Evolutionary conservation across 1,284 basidiomycete species (phyloP).

Genomic region (Boletus mariae): DNA sequence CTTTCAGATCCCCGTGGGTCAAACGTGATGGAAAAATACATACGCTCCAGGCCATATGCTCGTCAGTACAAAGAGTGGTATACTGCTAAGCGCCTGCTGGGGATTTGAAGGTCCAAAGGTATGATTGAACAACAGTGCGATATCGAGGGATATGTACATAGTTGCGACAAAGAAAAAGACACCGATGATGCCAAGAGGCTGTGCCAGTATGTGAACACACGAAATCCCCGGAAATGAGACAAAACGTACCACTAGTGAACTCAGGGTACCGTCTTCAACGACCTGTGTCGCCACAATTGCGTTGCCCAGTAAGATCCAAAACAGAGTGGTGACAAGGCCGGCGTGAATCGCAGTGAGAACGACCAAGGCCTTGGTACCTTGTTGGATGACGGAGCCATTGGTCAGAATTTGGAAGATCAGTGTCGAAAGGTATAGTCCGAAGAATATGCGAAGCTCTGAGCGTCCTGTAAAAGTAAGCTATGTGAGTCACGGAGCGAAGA

Average conservation of each 20-base stretch:
- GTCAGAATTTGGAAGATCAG: conserved; percentile 76
- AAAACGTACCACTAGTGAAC: conserved; percentile 59
- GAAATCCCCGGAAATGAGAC: not conserved
- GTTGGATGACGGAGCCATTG: conserved; percentile 70
- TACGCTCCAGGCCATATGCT: conserved; percentile 82
- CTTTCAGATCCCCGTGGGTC: not conserved
- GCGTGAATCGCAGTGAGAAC: conserved; percentile 74
- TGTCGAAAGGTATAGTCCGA: conserved; percentile 65
- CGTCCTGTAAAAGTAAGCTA: conserved; percentile 45
- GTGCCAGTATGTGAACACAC: conserved; percentile 7
- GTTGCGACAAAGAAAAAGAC: conserved; percentile 66
- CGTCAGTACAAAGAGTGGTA: conserved; percentile 74
- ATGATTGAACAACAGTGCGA: conserved; percentile 59
- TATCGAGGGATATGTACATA: conserved; percentile 76
- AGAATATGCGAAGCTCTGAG: conserved; percentile 62
- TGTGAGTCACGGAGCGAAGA: conserved; percentile 9
- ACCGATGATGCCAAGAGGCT: conserved; percentile 64
- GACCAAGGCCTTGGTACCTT: conserved; percentile 66
- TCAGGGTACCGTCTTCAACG: conserved; percentile 78
- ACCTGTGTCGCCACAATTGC: conserved; percentile 78
- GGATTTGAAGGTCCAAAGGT: conserved; percentile 61
- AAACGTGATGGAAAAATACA: conserved; percentile 8
- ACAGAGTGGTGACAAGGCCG: conserved; percentile 64
- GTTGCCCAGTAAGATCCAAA: conserved; percentile 78
- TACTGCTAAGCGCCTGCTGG: conserved; percentile 52